Percentiles rank a stretch among this genome's conserved stretches.
Evolutionary conservation across 305 asterid genomes (phyloP).

Genomic region (Fraxinus nigra): DNA sequence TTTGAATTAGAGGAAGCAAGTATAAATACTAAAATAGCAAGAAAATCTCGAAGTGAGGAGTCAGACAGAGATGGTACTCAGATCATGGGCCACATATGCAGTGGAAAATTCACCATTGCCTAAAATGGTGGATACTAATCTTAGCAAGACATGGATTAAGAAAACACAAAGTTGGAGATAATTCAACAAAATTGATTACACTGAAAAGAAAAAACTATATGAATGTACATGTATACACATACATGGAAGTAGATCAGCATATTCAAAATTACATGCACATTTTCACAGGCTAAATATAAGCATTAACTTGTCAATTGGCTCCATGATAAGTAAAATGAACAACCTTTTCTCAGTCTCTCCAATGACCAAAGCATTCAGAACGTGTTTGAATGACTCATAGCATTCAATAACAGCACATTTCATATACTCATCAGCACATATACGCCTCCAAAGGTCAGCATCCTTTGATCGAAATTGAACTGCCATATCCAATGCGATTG

Average conservation of each 20-base stretch:
- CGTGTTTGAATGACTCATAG: conserved; percentile 86
- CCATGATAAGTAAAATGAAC: not conserved
- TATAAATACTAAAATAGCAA: not conserved
- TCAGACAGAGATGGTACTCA: not conserved
- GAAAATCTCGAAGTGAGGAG: not conserved
- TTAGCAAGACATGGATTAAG: not conserved
- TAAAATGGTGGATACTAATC: not conserved
- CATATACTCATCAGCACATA: conserved; percentile 89
- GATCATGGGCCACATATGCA: not conserved
- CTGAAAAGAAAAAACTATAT: not conserved
- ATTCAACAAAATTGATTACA: not conserved
- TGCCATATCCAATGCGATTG: conserved; percentile 95
- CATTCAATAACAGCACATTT: conserved; percentile 96
- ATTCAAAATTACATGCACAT: conserved; percentile 5
- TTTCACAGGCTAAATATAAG: conserved; percentile 1
- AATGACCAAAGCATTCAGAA: conserved; percentile 66
- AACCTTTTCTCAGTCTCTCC: conserved; percentile 98
- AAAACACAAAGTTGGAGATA: not conserved
- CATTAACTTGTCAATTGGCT: not conserved
- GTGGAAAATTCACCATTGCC: conserved; percentile 3
- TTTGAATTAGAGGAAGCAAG: not conserved
- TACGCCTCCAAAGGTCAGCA: conserved; percentile 94
- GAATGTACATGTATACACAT: not conserved
- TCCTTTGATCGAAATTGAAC: conserved; percentile 86
- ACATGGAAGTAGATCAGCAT: not conserved